Evolutionary conservation across 2,329 filamentous ascomycete genomes (phyloP).

Genomic region (Aspergillus sp.): DNA sequence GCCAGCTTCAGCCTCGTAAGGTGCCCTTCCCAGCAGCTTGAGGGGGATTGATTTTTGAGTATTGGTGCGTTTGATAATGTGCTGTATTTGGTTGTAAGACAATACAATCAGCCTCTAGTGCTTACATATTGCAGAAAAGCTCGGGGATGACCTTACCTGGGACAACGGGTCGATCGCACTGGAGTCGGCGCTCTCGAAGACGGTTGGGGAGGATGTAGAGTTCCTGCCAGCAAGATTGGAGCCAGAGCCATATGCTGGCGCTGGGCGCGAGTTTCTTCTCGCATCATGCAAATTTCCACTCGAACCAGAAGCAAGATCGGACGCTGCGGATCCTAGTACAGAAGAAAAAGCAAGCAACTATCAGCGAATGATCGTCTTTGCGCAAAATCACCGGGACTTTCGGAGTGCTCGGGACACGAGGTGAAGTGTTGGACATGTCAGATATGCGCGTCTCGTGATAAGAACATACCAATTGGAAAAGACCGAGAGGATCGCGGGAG

Average conservation of each 20-base stretch:
- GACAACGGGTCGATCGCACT: conserved; percentile 66
- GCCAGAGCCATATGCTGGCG: conserved; percentile 19
- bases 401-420: conserved; percentile 1
- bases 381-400: conserved; percentile 8
- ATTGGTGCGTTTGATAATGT: conserved; percentile 67
- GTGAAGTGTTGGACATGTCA: conserved; percentile 7
- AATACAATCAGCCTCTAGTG: conserved; percentile 12
- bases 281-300: conserved; percentile 30
- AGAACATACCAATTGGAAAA: conserved; percentile 28
- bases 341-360: conserved; percentile 7
- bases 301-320: conserved; percentile 32
- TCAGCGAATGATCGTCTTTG: conserved; percentile 8
- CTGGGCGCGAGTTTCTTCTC: conserved; percentile 22
- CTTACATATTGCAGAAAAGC: conserved; percentile 2
- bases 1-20: conserved; percentile 42
- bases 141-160: conserved; percentile 49
- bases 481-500: conserved; percentile 21
- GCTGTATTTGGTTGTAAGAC: conserved; percentile 39
- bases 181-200: conserved; percentile 32
- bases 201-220: conserved; percentile 25
- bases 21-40: conserved; percentile 40
- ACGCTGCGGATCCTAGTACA: conserved; percentile 25
- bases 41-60: conserved; percentile 58
- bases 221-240: conserved; percentile 19
- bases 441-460: conserved; percentile 1